phyloP scores from a whole-genome alignment of 345 rosid genomes.

The Nasturtium officinale region DNA sequence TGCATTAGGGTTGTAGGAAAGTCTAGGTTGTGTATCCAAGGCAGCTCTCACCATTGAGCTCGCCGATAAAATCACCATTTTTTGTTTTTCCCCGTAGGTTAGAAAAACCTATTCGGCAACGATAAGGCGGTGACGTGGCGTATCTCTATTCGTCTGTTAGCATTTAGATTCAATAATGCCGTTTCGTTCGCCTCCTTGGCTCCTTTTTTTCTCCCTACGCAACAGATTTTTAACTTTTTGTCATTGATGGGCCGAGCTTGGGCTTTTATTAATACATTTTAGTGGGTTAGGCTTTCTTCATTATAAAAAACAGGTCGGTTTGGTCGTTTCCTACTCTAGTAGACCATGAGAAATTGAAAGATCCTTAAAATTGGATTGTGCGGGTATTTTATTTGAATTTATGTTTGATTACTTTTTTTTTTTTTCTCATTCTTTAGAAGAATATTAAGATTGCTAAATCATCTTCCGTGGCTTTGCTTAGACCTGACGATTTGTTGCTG shows the following conservation, averaged over 20 bases:
- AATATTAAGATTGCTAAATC: not conserved
- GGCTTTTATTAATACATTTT: not conserved
- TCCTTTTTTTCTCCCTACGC: no score
- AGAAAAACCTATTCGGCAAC: not conserved
- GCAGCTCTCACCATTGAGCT: conserved; percentile 58
- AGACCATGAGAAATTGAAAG: not conserved
- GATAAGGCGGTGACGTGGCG: conserved; percentile 36
- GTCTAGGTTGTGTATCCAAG: conserved; percentile 70
- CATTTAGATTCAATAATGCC: not conserved
- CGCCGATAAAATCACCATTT: conserved; percentile 47
- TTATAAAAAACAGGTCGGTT: not conserved
- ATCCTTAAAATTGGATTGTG: not conserved
- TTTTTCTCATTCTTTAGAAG: not conserved
- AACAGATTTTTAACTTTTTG: not conserved
- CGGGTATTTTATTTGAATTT: no score
- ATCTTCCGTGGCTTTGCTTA: not conserved
- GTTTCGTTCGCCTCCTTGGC: not conserved
- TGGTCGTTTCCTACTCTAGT: not conserved
- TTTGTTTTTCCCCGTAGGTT: not conserved
- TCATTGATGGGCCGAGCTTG: conserved; percentile 3
- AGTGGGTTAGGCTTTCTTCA: not conserved
- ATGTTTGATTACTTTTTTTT: not conserved
- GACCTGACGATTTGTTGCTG: not conserved
- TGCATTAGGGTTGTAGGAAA: conserved; percentile 79
- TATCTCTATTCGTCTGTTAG: conserved; percentile 1